Conservation (phyloP, 495 filamentous ascomycete genomes). For the Penicillium bovifimosum region DNA sequence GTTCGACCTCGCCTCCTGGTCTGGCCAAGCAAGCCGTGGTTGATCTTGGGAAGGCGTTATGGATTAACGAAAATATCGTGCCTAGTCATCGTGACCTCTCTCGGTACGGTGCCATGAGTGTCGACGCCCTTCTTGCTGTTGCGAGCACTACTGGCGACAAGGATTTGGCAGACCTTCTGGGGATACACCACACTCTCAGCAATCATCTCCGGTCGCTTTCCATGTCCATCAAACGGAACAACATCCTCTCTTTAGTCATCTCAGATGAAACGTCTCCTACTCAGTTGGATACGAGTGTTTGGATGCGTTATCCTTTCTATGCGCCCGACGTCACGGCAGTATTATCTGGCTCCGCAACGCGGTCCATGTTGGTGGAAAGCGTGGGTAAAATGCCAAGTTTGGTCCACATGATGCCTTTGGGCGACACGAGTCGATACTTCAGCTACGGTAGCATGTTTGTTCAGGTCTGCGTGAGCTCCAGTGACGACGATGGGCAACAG, state of each 20-base stretch:
- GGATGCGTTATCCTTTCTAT: conserved; percentile 66
- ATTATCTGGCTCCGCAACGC: conserved; percentile 55
- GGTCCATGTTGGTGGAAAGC: conserved; percentile 40
- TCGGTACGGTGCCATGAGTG: conserved; percentile 41
- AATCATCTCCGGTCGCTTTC: conserved; percentile 65
- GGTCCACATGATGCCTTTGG: conserved; percentile 64
- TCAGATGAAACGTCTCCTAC: conserved; percentile 49
- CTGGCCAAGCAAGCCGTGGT: conserved; percentile 61
- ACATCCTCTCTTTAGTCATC: conserved; percentile 56
- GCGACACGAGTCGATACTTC: conserved; percentile 63
- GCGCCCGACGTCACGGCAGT: conserved; percentile 60
- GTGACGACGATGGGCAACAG: conserved; percentile 53
- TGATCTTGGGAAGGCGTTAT: conserved; percentile 76
- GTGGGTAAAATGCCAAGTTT: conserved; percentile 40
- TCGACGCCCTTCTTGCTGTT: conserved; percentile 40
- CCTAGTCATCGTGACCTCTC: conserved; percentile 47
- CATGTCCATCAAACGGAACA: conserved; percentile 76
- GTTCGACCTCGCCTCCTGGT: conserved; percentile 31
- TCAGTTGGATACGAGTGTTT: conserved; percentile 66
- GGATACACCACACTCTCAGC: conserved; percentile 49
- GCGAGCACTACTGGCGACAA: conserved; percentile 45
- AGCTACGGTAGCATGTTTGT: conserved; percentile 70
- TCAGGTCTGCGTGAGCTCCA: conserved; percentile 60
- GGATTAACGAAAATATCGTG: conserved; percentile 66
- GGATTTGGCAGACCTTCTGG: conserved; percentile 42